Base-by-base conservation (phyloP, 352 stramenopile species). In the Phytopythium mirpurense region DNA sequence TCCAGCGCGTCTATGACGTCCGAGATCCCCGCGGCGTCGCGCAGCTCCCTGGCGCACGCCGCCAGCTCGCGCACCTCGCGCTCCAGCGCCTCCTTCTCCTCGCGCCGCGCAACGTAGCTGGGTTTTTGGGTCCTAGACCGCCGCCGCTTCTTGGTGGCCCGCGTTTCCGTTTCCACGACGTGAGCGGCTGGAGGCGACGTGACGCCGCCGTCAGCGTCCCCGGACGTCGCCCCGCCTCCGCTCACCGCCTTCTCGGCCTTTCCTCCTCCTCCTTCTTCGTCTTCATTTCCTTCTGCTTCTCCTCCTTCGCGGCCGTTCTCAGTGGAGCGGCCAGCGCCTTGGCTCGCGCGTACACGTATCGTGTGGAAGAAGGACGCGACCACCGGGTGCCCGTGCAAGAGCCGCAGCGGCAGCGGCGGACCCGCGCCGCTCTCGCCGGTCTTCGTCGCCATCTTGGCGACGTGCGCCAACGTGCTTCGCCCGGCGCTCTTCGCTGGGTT, bases 331-430 rank as follows among this genome's bases (percentile, higher is more conserved):
- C n/a, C n/a, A n/a, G n/a, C n/a, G n/a, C n/a, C n/a, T n/a, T n/a
- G 38, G n/a, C 2, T 27, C 38, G 38, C 9, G 21, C 42, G 7
- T 10, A 24, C 42, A 10, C 23, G 8, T 9, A 48, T 35, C 42
- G 42, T n/a, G 42, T 48, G 42, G 42, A 48, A 48, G 42, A 48
- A 48, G 21, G 42, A 48, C 23, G 21, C 24, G 42, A 48, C 42
- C 42, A 48, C 42, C 24, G 42, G 42, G 23, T 48, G 42, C 5
- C 42, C 42, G 21, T 48, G 42, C 11, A 48, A 23, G 18, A 48
- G 42, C 23, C 14, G 24, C 21, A 26, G 8, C 41, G 41, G 16
- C 21, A 10, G 19, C 41, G 37, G n/a, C n/a, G n/a, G n/a, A n/a
- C n/a, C 37, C 37, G 15, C 16, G 6, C 19, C 37, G 37, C 16